Evolutionary conservation across 768 basidiomycete species (phyloP).

Genomic region (Leccinum fibrillosum): DNA sequence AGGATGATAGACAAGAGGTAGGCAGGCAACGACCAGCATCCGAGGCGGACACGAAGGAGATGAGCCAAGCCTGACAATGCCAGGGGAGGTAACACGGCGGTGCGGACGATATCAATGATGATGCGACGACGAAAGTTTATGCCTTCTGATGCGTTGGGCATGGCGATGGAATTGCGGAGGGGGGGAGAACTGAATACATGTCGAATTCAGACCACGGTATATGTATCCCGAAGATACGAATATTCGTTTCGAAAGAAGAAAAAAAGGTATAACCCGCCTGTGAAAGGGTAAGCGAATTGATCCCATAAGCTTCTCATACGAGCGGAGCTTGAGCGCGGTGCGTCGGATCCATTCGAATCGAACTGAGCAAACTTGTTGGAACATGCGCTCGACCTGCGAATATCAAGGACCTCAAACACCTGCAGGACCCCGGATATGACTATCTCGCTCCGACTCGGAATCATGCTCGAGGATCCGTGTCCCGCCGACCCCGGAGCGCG

Average conservation of each 20-base stretch:
- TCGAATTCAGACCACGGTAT: not conserved
- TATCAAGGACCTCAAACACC: constrained; percentile 8
- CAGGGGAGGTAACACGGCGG: constrained; percentile 41
- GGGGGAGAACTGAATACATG: constrained; percentile 4
- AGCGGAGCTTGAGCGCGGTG: constrained; percentile 14
- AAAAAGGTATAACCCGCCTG: constrained; percentile 7
- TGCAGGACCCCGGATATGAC: not conserved
- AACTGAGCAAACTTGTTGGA: not conserved
- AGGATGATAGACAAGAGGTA: constrained; percentile 42
- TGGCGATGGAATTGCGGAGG: not conserved
- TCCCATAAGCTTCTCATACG: not conserved
- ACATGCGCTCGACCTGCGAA: constrained; percentile 3
- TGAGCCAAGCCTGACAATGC: constrained; percentile 32
- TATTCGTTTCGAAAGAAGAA: constrained; percentile 11
- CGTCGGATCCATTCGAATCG: not conserved
- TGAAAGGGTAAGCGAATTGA: constrained; percentile 11
- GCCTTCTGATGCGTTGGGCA: not conserved
- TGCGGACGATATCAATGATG: constrained; percentile 42
- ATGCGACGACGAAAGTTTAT: constrained; percentile 47
- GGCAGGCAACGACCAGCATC: constrained; percentile 34
- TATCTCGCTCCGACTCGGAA: too few species aligned
- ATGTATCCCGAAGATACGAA: constrained; percentile 11
- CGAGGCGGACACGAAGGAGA: constrained; percentile 30
- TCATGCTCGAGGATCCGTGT: not conserved
- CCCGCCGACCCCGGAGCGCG: not conserved